Evolutionary conservation across 192 early-diverging fungal genomes (phyloP).

Genomic region (Chytriomyces confervae): DNA sequence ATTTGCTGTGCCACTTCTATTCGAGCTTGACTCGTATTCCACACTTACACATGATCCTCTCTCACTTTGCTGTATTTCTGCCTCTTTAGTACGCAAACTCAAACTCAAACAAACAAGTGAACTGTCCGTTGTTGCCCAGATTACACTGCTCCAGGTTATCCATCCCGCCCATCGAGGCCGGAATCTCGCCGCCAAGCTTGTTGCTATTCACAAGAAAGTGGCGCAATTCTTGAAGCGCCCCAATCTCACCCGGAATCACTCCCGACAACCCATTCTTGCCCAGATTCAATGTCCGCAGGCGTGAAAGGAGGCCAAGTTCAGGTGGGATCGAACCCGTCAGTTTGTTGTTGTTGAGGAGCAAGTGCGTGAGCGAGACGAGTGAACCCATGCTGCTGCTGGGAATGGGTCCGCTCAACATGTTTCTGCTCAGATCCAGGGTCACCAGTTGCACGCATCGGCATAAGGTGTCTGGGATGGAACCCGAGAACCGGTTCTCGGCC

Average conservation of each 20-base stretch:
- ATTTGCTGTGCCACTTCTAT: too few relatives aligned
- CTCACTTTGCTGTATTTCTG: too few relatives aligned
- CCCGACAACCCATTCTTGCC: neutral
- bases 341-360: neutral
- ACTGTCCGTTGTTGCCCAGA: neutral
- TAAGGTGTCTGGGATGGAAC: neutral
- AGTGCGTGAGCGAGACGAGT: neutral
- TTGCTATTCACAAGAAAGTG: neutral
- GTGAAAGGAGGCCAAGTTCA: neutral
- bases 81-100: neutral
- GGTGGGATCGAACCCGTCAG: neutral
- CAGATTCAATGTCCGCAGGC: neutral
- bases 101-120: neutral
- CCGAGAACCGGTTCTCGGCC: neutral
- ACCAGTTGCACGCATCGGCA: neutral
- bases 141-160: neutral
- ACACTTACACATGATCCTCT: too few relatives aligned
- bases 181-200: neutral
- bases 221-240: neutral
- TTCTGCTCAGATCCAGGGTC: neutral
- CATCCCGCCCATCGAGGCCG: neutral
- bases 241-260: slow-evolving; percentile 1
- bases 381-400: neutral
- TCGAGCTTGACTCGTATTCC: too few relatives aligned
- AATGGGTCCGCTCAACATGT: neutral